These are phyloP conservation scores for Leccinum obscurum DNA, from an alignment of 768 basidiomycete species.

Conservation along the genomic window DNA sequence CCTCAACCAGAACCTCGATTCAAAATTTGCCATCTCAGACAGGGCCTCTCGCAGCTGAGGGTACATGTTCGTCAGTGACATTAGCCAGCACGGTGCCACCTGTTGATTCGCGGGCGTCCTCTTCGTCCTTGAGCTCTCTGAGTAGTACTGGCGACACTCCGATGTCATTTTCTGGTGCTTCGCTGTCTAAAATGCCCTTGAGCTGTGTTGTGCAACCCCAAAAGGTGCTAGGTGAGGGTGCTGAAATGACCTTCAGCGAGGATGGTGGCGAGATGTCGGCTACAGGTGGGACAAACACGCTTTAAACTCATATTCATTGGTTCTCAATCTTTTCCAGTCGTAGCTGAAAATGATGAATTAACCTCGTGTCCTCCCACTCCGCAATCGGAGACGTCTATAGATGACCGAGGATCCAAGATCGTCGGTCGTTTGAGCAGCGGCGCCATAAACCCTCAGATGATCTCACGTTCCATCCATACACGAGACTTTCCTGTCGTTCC, in stretches of 20 bases:
- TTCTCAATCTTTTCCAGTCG: background rate
- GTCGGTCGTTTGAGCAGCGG: background rate
- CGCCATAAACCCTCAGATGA: background rate
- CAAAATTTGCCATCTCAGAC: background rate
- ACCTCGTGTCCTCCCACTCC: conserved; percentile 11
- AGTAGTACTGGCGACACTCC: background rate
- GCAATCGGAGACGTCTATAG: background rate
- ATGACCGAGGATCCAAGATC: background rate
- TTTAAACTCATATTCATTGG: background rate
- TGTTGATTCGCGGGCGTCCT: background rate
- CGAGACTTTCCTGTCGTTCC: conserved; percentile 1
- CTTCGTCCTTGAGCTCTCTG: background rate
- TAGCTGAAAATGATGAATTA: background rate
- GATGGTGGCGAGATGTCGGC: background rate
- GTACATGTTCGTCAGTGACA: background rate
- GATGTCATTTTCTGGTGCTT: background rate
- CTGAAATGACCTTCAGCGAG: background rate
- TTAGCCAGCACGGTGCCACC: background rate
- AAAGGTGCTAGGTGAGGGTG: background rate
- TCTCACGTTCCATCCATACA: background rate
- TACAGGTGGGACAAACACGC: background rate
- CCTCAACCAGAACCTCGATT: background rate
- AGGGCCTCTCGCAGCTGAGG: background rate
- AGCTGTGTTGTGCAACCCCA: background rate
- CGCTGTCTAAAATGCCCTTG: background rate